phyloP scores from a whole-genome alignment of 305 asterid species.

The Nicotiana rustica region DNA sequence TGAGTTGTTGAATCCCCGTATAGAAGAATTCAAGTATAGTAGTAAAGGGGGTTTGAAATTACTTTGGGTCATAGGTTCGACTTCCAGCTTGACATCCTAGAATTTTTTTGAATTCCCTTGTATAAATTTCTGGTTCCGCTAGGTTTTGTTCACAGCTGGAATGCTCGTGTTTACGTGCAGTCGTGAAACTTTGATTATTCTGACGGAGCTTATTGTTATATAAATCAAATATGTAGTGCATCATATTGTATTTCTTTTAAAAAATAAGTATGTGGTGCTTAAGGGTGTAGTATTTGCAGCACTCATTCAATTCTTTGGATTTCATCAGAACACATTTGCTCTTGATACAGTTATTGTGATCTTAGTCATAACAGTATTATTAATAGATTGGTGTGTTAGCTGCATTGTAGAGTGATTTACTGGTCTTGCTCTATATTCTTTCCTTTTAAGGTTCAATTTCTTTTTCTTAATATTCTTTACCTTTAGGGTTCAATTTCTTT shows the following conservation, averaged over 20 bases:
- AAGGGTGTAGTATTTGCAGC: neutral
- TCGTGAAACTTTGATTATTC: neutral
- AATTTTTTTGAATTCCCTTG: no score
- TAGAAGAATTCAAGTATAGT: no score
- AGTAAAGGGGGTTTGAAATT: no score
- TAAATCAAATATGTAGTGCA: neutral
- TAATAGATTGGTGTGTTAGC: neutral
- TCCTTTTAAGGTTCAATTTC: neutral
- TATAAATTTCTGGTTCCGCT: no score
- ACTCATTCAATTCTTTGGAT: neutral
- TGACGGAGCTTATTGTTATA: neutral
- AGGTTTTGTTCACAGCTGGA: neutral
- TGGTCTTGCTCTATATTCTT: neutral
- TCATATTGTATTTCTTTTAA: neutral
- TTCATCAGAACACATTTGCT: neutral
- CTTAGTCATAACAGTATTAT: neutral
- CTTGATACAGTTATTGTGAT: neutral
- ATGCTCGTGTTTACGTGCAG: neutral
- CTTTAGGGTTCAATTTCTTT: no score
- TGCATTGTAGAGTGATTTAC: neutral
- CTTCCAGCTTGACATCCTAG: no score
- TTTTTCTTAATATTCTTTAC: neutral
- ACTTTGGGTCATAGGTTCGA: no score
- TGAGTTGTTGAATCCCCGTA: no score
- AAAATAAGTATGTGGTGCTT: neutral